Percentiles rank a stretch among this genome's conserved stretches.
Evolutionary conservation across 768 basidiomycete genomes (phyloP).

Genomic region (Coprinellus micaceus): DNA sequence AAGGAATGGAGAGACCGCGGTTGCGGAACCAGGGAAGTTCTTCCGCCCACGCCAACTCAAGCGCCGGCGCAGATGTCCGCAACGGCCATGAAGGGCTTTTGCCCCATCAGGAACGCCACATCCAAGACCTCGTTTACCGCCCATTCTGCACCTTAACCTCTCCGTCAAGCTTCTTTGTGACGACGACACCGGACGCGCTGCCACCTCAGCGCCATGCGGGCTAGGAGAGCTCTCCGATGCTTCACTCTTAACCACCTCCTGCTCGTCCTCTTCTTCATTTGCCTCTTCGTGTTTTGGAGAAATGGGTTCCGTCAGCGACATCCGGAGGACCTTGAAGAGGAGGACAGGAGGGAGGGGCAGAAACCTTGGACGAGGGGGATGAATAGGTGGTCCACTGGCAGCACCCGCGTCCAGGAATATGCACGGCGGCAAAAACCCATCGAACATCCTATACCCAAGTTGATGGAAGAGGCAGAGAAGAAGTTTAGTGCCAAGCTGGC

Average conservation of each 20-base stretch:
- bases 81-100: too few species aligned
- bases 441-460: conserved; percentile 76
- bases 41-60: too few species aligned
- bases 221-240: conserved; percentile 5
- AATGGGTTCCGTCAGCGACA: conserved; percentile 8
- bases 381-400: too few species aligned
- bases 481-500: conserved; percentile 62
- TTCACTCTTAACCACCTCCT: conserved; percentile 8
- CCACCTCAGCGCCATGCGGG: neutral
- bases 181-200: neutral
- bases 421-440: neutral
- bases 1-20: too few species aligned
- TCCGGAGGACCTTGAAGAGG: neutral
- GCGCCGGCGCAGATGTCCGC: too few species aligned
- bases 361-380: neutral
- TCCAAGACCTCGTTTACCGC: too few species aligned
- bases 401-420: neutral
- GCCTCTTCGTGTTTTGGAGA: conserved; percentile 9
- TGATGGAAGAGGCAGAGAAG: conserved; percentile 82
- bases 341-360: conserved; percentile 7
- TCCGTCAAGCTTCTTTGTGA: neutral
- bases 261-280: conserved; percentile 4
- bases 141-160: neutral
- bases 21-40: too few species aligned
- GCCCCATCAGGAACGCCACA: too few species aligned